Evolutionary conservation across 1,284 basidiomycete species (phyloP), one percentile per base, ranked within the genome.

Genomic region (Ganoderma lingzhi): DNA sequence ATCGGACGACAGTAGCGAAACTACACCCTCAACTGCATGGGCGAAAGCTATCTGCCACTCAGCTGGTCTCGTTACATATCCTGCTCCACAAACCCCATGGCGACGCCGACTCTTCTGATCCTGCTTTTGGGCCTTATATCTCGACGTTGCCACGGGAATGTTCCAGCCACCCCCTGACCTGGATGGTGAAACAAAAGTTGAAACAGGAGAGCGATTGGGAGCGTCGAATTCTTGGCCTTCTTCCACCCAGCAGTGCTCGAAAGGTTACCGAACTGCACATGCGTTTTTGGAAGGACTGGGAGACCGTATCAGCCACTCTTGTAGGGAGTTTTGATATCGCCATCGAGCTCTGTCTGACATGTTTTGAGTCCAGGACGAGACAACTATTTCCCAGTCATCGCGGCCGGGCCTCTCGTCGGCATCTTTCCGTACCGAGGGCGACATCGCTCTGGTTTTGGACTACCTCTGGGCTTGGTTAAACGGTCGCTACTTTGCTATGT

Each of bases 401-500:
- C 64, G 2, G 62, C 9, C 48, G 12, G 71, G 69, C 17, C 17
- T 75, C 6, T 51, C 42, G 6, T 35, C 39, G 1, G 44, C 56
- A 15, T 45, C 55, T 9, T 35, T 72, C n/a, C 48, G 55, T 5
- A 32, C 23, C 6, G 48, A 72, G 28, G 64, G 74, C 30, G 9
- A 41, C 19, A 10, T n/a, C 59, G 35, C 10, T 1, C 63, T 73
- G 14, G 51, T 70, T 2, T 45, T 70, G 64, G 86, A 89, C 70
- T 92, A 89, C 72, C 79, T 94, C 9, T 96, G 95, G 95, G 93
- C 88, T 10, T 97, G 96, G 96, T 85, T 97, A 28, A 96, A 90
- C 77, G 93, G 95, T 90, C 68, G 77, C 37, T 60, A 65, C 60
- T 72, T 68, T 51, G 61, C 68, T 63, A 71, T 63, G 63, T 64